Conservation (phyloP, 2,329 filamentous ascomycete species). For the Xylaria sp. region DNA sequence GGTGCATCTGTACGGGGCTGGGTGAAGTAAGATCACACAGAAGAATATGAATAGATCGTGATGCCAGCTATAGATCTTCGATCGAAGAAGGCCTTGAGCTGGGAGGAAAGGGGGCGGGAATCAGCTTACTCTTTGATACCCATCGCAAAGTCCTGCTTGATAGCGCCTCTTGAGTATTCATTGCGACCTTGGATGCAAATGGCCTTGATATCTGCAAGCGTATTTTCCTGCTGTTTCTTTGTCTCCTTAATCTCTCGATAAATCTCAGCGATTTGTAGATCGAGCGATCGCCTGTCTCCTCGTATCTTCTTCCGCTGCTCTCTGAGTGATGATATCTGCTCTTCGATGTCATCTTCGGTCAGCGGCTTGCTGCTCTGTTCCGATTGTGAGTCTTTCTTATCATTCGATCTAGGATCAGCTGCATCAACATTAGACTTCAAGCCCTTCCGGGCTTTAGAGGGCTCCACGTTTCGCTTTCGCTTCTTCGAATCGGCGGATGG, state of each 20-base stretch:
- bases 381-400: slow-evolving; percentile 45
- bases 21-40: background rate
- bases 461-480: slow-evolving; percentile 51
- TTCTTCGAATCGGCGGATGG: slow-evolving; percentile 51
- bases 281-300: slow-evolving; percentile 44
- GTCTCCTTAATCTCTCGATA: slow-evolving; percentile 51
- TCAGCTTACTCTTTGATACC: slow-evolving; percentile 63
- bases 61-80: too few relatives aligned
- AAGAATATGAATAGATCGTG: background rate
- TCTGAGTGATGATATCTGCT: slow-evolving; percentile 48
- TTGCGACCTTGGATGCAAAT: slow-evolving; percentile 66
- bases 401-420: slow-evolving; percentile 45
- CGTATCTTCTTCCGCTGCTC: slow-evolving; percentile 45
- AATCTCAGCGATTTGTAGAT: slow-evolving; percentile 51
- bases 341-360: slow-evolving; percentile 57
- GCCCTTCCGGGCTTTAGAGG: slow-evolving; percentile 33
- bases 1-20: background rate
- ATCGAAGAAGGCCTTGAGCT: background rate
- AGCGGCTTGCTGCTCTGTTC: slow-evolving; percentile 45
- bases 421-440: slow-evolving; percentile 33
- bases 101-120: background rate
- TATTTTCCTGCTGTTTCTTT: slow-evolving; percentile 42
- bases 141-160: slow-evolving; percentile 67
- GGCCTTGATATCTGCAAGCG: slow-evolving; percentile 48
- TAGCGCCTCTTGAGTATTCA: slow-evolving; percentile 62